A percentile compares a stretch with the other conserved stretches of the same genome.
Conservation (phyloP, 129 eudicot species). For the Flaveria linearis region DNA sequence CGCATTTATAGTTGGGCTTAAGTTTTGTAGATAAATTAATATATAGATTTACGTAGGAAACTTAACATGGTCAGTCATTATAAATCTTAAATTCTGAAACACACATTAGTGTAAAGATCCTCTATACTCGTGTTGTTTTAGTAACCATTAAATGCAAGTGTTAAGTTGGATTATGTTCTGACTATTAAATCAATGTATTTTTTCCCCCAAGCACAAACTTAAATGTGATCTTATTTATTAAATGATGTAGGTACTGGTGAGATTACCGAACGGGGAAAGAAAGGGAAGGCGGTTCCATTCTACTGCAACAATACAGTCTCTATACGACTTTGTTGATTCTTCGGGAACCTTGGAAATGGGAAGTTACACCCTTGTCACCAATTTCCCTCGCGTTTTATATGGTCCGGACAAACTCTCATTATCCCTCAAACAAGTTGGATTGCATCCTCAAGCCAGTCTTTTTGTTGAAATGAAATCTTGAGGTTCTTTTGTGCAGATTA, state of each 20-base stretch:
- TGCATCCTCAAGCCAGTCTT: constrained; percentile 98
- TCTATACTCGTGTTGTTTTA: neutral
- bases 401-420: constrained; percentile 66
- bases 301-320: constrained; percentile 58
- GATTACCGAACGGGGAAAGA: constrained; percentile 91
- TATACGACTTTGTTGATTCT: constrained; percentile 92
- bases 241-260: constrained; percentile 67
- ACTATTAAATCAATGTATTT: neutral
- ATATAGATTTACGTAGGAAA: neutral
- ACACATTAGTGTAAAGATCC: neutral
- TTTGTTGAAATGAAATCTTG: constrained; percentile 76
- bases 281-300: constrained; percentile 79
- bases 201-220: neutral
- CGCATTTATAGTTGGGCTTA: neutral
- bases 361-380: constrained; percentile 75
- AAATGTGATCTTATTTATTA: neutral
- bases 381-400: constrained; percentile 82
- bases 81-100: constrained; percentile 4
- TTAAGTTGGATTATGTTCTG: neutral
- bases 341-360: constrained; percentile 69
- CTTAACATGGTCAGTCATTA: neutral
- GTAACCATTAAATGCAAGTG: neutral
- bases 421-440: constrained; percentile 72
- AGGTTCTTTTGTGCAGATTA: constrained; percentile 7
- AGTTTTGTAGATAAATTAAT: neutral